A percentile compares a stretch with the other conserved stretches of the same genome.
Conservation (phyloP, 495 filamentous ascomycete species). For the Chaetomium tenue region DNA sequence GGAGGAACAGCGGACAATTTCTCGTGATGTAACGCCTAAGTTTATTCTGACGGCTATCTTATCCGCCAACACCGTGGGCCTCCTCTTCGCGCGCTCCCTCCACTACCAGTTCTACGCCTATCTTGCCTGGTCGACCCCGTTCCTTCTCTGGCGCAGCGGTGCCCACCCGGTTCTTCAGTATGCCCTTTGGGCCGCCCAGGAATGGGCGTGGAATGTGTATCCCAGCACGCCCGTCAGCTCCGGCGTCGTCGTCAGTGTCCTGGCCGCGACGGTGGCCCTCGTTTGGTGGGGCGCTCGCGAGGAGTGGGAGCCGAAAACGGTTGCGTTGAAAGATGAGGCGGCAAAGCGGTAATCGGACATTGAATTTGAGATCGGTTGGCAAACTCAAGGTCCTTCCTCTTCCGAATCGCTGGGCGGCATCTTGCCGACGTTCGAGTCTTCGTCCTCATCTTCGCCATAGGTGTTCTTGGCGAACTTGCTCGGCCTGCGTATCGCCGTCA, state of each 20-base stretch:
- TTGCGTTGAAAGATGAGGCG: constrained; percentile 27
- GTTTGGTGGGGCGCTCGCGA: constrained; percentile 60
- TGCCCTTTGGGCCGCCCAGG: constrained; percentile 75
- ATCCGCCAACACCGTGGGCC: constrained; percentile 75
- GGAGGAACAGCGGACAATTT: constrained; percentile 54
- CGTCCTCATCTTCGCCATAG: constrained; percentile 63
- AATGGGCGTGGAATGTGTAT: constrained; percentile 96
- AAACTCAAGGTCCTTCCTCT: constrained; percentile 40
- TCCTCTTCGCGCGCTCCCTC: constrained; percentile 85
- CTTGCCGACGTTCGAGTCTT: constrained; percentile 74
- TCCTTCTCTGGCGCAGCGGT: constrained; percentile 80
- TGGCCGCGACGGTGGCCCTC: constrained; percentile 63
- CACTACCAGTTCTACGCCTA: constrained; percentile 98
- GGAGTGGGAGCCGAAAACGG: constrained; percentile 34
- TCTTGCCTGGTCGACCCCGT: constrained; percentile 87
- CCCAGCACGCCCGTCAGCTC: constrained; percentile 87
- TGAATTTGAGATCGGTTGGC: background rate
- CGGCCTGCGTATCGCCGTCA: constrained; percentile 57
- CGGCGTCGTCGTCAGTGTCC: constrained; percentile 65
- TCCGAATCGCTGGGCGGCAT: constrained; percentile 76
- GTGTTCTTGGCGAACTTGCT: constrained; percentile 69
- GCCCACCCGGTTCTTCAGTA: constrained; percentile 71
- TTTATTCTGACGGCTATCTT: constrained; percentile 79
- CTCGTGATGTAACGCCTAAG: constrained; percentile 61
- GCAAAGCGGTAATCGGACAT: constrained; percentile 23